Conservation (phyloP, 1,139 yeast genomes). For the Blastobotrys raffinosifermentans region DNA sequence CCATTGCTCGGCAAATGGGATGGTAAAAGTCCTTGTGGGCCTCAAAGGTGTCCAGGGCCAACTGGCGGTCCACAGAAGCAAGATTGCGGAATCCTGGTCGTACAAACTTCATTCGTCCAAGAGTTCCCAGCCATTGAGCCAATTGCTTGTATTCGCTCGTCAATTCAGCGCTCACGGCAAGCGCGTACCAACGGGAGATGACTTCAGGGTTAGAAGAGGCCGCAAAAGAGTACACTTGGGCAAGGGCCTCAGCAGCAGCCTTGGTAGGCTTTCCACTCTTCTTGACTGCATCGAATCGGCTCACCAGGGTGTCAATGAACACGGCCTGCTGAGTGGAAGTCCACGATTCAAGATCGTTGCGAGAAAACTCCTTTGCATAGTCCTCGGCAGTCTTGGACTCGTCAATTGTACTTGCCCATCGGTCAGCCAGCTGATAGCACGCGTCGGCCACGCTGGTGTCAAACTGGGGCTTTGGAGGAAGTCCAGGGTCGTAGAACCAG, state of each 20-base stretch:
- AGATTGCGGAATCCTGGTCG: constrained; percentile 75
- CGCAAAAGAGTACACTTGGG: constrained; percentile 43
- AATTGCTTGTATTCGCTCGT: constrained; percentile 43
- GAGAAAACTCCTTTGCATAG: constrained; percentile 30
- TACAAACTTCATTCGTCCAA: constrained; percentile 92
- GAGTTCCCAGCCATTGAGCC: constrained; percentile 83
- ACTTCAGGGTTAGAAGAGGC: constrained; percentile 72
- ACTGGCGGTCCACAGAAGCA: constrained; percentile 54
- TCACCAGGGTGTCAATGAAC: constrained; percentile 60
- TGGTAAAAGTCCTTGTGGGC: constrained; percentile 60
- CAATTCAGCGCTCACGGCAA: constrained; percentile 39
- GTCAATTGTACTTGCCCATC: constrained; percentile 48
- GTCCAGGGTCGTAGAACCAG: constrained; percentile 77
- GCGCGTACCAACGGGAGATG: constrained; percentile 66
- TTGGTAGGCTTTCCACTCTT: constrained; percentile 3
- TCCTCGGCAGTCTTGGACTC: constrained; percentile 21
- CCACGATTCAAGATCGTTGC: constrained; percentile 49
- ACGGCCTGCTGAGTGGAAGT: constrained; percentile 73
- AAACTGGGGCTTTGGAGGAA: constrained; percentile 72
- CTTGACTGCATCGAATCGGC: constrained; percentile 29
- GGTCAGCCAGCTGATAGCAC: constrained; percentile 58
- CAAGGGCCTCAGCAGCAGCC: constrained; percentile 37
- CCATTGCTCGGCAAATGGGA: constrained; percentile 78
- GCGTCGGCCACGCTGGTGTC: constrained; percentile 73
- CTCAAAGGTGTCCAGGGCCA: constrained; percentile 62